A percentile compares a stretch with the other conserved stretches of the same genome.
Conservation (phyloP, 805 yeast species). For the Priceomyces carsonii region DNA sequence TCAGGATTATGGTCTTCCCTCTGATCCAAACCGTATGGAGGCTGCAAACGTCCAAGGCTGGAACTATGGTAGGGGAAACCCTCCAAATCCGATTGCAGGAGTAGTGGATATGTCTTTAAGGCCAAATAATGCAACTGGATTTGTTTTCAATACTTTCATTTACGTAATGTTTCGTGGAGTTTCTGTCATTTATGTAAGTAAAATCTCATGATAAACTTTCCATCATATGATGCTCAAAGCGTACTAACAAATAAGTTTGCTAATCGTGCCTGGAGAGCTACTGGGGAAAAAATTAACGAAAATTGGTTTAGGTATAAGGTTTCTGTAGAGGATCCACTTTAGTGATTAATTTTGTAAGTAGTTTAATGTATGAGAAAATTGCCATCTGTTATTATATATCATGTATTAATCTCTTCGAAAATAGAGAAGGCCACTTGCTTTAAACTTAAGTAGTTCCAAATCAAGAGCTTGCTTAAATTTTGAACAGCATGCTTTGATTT, state of each 20-base stretch:
- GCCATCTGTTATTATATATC: no score
- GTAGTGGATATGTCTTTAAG: slow-evolving; percentile 3
- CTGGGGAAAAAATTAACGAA: slow-evolving; percentile 1
- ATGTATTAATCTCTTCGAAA: no score
- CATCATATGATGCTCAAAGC: no score
- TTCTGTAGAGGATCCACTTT: neutral
- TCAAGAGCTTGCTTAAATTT: no score
- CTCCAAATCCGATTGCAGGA: slow-evolving; percentile 1
- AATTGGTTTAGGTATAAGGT: slow-evolving; percentile 3
- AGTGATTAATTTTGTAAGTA: no score
- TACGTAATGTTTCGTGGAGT: neutral
- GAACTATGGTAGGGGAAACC: slow-evolving; percentile 4
- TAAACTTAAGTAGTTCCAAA: no score
- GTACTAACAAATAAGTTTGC: no score
- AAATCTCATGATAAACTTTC: neutral
- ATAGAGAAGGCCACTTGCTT: no score
- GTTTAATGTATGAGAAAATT: no score
- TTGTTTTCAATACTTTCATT: neutral
- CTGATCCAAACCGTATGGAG: slow-evolving; percentile 3
- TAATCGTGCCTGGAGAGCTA: neutral
- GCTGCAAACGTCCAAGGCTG: slow-evolving; percentile 3
- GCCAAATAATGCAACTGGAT: neutral
- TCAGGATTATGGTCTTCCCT: slow-evolving; percentile 4
- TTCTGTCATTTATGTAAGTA: neutral
- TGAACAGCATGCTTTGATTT: no score